A percentile compares a stretch with the other conserved stretches of the same genome.
Evolutionary conservation across 345 rosid species (phyloP).

Genomic region (Gossypium anomalum): DNA sequence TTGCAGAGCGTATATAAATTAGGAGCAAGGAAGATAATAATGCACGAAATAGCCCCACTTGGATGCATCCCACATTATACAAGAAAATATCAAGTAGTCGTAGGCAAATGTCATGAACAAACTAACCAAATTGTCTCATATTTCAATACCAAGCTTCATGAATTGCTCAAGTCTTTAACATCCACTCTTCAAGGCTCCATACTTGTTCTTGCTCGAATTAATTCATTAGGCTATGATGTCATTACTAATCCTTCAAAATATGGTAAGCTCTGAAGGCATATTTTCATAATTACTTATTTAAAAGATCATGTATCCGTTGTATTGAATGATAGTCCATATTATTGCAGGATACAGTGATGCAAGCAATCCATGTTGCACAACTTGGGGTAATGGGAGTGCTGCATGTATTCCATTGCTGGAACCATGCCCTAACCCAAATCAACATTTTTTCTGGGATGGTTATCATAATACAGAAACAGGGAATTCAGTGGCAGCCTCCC

Average conservation of each 20-base stretch:
- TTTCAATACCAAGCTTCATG: conserved; percentile 31
- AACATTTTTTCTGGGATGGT: conserved; percentile 45
- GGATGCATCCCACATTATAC: conserved; percentile 42
- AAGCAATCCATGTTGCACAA: conserved; percentile 39
- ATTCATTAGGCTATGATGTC: conserved; percentile 4
- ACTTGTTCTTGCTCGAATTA: neutral
- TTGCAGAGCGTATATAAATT: conserved; percentile 27
- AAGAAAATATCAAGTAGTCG: conserved; percentile 15
- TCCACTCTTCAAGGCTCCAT: neutral
- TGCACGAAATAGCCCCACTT: conserved; percentile 43
- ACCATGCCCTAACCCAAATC: conserved; percentile 28
- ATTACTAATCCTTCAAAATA: conserved; percentile 1
- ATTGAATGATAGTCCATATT: neutral
- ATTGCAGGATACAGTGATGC: conserved; percentile 32
- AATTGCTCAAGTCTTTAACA: conserved; percentile 18
- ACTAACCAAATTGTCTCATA: conserved; percentile 22
- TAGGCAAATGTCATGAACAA: conserved; percentile 31
- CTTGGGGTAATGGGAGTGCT: conserved; percentile 41
- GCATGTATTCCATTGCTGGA: conserved; percentile 31
- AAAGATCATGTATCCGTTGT: neutral
- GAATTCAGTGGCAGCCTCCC: conserved; percentile 28
- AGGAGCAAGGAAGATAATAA: conserved; percentile 41
- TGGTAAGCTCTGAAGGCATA: neutral
- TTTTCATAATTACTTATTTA: too few species aligned
- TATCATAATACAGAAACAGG: conserved; percentile 34